Percentiles rank a stretch among this genome's conserved stretches.
Evolutionary conservation across 1,139 yeast species (phyloP).

Genomic region (Sugiyamaella xylanicola): DNA sequence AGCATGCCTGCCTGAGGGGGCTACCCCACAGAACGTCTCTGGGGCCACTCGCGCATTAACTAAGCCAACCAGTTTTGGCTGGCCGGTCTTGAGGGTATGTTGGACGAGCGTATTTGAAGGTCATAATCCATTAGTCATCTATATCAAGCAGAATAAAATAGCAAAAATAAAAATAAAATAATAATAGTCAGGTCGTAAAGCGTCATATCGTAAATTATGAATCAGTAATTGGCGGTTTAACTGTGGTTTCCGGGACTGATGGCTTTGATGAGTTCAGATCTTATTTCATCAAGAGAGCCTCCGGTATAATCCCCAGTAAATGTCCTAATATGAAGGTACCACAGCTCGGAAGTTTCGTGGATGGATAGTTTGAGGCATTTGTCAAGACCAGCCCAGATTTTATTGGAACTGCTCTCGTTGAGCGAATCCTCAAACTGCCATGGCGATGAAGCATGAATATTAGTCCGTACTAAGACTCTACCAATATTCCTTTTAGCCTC

Average conservation of each 20-base stretch:
- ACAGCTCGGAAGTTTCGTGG: constrained; percentile 14
- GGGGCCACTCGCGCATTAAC: too few relatives aligned
- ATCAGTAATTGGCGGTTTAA: too few relatives aligned
- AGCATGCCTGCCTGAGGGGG: too few relatives aligned
- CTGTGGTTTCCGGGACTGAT: background rate
- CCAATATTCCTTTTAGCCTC: constrained; percentile 28
- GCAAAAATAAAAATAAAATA: background rate
- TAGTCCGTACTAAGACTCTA: constrained; percentile 24
- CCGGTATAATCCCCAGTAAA: constrained; percentile 18
- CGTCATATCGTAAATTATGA: constrained; percentile 7
- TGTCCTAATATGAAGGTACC: constrained; percentile 18
- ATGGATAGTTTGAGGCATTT: constrained; percentile 12
- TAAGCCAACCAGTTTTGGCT: too few relatives aligned
- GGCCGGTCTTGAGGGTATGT: background rate
- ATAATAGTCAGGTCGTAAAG: background rate
- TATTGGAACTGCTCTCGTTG: background rate
- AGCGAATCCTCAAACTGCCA: constrained; percentile 15
- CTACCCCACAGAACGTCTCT: too few relatives aligned
- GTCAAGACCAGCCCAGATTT: background rate
- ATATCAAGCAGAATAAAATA: background rate
- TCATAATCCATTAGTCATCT: constrained; percentile 11
- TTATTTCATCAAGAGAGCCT: constrained; percentile 12
- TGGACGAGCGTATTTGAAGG: background rate
- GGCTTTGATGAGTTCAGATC: constrained; percentile 12
- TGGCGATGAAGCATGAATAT: constrained; percentile 27